Percentiles rank a stretch among this genome's conserved stretches.
Conservation (phyloP, 208 protist species). For the Crithidia sp. region DNA sequence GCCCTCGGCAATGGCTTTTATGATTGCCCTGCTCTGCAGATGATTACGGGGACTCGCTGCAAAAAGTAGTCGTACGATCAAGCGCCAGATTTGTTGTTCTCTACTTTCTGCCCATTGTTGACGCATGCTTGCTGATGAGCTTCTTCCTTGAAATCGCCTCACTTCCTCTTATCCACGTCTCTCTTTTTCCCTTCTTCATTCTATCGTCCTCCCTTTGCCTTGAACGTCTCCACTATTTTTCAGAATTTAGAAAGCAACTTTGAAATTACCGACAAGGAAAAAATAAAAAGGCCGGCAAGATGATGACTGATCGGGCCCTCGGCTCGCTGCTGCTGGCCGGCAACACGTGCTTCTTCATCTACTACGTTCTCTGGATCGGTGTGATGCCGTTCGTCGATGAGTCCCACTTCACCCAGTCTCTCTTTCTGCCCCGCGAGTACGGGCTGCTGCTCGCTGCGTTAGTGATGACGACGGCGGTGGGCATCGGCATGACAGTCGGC, state of each 20-base stretch:
- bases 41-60: too few relatives aligned
- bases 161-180: too few relatives aligned
- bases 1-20: too few relatives aligned
- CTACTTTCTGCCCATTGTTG: too few relatives aligned
- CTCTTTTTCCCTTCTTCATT: not conserved
- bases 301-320: conserved; percentile 79
- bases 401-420: conserved; percentile 75
- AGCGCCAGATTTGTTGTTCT: too few relatives aligned
- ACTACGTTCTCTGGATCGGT: conserved; percentile 86
- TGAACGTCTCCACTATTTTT: not conserved
- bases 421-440: conserved; percentile 83
- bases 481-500: conserved; percentile 46
- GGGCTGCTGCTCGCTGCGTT: conserved; percentile 63
- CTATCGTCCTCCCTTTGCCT: not conserved
- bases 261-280: conserved; percentile 13
- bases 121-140: too few relatives aligned
- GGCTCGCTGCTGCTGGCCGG: conserved; percentile 53
- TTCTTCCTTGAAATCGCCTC: too few relatives aligned
- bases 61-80: too few relatives aligned
- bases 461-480: conserved; percentile 51
- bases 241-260: not conserved
- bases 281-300: conserved; percentile 9
- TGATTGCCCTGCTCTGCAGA: too few relatives aligned
- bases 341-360: conserved; percentile 62
- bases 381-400: conserved; percentile 83